Base-by-base conservation (phyloP, 257 asterid species). In the Datura wrightii region DNA sequence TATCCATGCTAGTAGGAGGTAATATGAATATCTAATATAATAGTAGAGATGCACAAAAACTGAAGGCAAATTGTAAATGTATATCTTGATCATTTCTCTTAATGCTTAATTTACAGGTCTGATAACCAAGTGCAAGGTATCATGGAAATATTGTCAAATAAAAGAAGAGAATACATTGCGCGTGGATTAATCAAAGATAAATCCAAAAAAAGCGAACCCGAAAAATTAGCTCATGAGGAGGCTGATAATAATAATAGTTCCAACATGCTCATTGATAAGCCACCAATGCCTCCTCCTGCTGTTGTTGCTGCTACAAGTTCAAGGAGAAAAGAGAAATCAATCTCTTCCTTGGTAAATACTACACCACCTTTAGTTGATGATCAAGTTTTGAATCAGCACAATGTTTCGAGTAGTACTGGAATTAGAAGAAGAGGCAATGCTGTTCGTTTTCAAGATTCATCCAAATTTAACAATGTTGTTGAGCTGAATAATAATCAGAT, bases 61-160 rank as follows among this genome's bases (percentile, higher is more conserved):
- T 24, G 31, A 1, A 24, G 31, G 31, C 31, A 24, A 24, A 24
- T 24, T 1, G 31, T 24, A 24, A 24, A 24, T 24, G 31, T 24
- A 24, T 24, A 24, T 24, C 31, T 24, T 24, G 31, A 24, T 24
- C 31, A 24, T 24, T 24, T 24, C 31, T 24, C 31, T 24, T 24
- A 24, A 52, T 41, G 4, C 34, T 41, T 53, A 11, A 56, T 36
- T 14, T 74, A 69, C 44, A 87, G 89, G 67, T 11, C 81, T 8
- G 87, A 87, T 69, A 55, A 87, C 36, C 69, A 55, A 11, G 39
- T 78, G 50, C 89, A 84, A 81, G 50, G n/a, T 19, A 59, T 87
- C 1, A 62, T 84, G 14, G 59, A 79, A 50, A 63, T 8, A 7
- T 54, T 80, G 4, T 60, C 42, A 16, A 44, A 1, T 0, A 53